Conservation (phyloP, 2,329 filamentous ascomycete genomes). For the Fonsecaea erecta region DNA sequence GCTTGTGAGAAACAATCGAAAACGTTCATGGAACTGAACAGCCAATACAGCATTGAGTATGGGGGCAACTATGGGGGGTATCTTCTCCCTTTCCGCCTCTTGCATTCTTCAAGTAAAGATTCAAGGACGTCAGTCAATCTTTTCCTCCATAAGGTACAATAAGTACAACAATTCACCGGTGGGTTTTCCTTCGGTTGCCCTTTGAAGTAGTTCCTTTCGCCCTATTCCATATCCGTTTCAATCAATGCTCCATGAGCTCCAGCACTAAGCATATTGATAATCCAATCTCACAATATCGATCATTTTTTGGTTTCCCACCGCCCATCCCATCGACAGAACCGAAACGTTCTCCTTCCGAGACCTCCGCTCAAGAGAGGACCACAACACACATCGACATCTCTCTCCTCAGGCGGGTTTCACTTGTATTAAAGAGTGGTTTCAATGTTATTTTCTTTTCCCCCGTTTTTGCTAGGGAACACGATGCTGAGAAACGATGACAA, state of each 20-base stretch:
- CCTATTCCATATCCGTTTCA: neutral
- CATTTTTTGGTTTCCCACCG: neutral
- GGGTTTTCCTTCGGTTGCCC: neutral
- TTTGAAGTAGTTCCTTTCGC: neutral
- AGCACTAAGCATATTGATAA: constrained; percentile 2
- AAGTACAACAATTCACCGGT: neutral
- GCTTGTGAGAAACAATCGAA: too few relatives aligned
- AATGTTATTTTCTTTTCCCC: constrained; percentile 18
- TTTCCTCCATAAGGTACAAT: constrained; percentile 4
- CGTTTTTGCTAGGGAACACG: constrained; percentile 16
- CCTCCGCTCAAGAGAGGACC: neutral
- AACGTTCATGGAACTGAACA: neutral
- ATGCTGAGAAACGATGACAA: constrained; percentile 20
- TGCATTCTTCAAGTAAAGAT: constrained; percentile 2
- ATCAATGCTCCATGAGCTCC: constrained; percentile 2
- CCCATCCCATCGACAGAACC: constrained; percentile 2
- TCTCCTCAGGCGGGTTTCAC: neutral
- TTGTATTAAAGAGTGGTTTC: constrained; percentile 23
- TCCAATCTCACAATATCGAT: constrained; percentile 3
- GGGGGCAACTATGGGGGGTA: neutral
- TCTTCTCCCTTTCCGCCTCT: constrained; percentile 1
- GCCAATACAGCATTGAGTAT: neutral
- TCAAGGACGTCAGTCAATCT: constrained; percentile 2
- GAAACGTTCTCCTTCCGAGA: neutral
- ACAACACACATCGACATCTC: neutral